Evolutionary conservation across 805 yeast genomes (phyloP).

Genomic region (Suhomyces sp.): DNA sequence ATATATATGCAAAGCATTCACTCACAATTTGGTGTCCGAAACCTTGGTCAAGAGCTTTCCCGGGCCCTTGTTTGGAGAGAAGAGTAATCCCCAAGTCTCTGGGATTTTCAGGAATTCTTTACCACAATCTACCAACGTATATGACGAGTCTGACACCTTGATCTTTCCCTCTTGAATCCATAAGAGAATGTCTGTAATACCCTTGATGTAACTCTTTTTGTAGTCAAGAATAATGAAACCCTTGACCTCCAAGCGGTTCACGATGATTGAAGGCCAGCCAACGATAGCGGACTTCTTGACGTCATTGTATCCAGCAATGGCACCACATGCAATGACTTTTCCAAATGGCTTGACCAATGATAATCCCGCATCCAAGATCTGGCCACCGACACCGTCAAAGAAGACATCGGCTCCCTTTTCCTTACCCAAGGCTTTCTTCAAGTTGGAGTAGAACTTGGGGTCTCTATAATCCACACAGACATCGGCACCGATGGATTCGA

Average conservation of each 20-base stretch:
- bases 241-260: slow-evolving; percentile 49
- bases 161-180: slow-evolving; percentile 44
- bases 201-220: slow-evolving; percentile 35
- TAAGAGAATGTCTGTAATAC: slow-evolving; percentile 30
- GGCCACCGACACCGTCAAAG: slow-evolving; percentile 68
- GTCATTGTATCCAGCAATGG: slow-evolving; percentile 59
- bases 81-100: slow-evolving; percentile 46
- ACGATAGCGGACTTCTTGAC: slow-evolving; percentile 32
- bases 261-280: slow-evolving; percentile 44
- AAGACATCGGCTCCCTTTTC: slow-evolving; percentile 49
- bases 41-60: slow-evolving; percentile 55
- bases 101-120: slow-evolving; percentile 46
- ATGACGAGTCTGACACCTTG: slow-evolving; percentile 30
- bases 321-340: slow-evolving; percentile 59
- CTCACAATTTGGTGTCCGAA: not conserved
- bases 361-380: slow-evolving; percentile 48
- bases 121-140: slow-evolving; percentile 16
- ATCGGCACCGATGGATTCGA: slow-evolving; percentile 55
- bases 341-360: slow-evolving; percentile 39
- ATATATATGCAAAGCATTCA: no score
- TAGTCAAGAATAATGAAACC: slow-evolving; percentile 57
- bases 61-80: slow-evolving; percentile 41
- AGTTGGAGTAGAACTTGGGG: slow-evolving; percentile 22
- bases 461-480: slow-evolving; percentile 55
- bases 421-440: slow-evolving; percentile 38